Base-by-base conservation (phyloP, 1,284 basidiomycete species). In the Pseudozyma pruni region DNA sequence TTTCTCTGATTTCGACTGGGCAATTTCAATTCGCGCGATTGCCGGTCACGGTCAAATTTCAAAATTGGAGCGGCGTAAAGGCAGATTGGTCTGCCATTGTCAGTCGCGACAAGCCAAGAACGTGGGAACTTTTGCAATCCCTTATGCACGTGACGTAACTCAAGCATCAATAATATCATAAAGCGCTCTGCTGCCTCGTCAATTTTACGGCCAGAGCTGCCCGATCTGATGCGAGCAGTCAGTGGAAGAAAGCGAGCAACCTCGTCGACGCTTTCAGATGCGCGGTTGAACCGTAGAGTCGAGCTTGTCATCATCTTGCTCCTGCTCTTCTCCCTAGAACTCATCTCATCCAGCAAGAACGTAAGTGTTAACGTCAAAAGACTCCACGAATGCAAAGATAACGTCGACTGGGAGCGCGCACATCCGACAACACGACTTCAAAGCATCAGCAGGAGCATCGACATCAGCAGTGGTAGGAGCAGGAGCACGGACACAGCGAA, bases 281-380 rank as follows among this genome's bases (percentile, higher is more conserved):
- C 19, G 20, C 34, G 25, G n/a, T 35, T 13, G 16, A 37, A 35
- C 22, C 35, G 31, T 39, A 43, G 55, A 27, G 35, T 27, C 19
- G 40, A 31, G 46, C 19, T 50, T 42, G 55, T 59, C 56, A 35
- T 55, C 43, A 11, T 41, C 22, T 8, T 31, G 1, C 1, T 34
- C 8, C 25, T 46, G 9, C 34, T 47, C 52, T 50, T 44, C 44
- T 40, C 39, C 23, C 23, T 22, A 66, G 56, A 51, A 66, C 34
- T 37, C 52, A 53, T 50, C 55, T 47, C 52, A 64, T 48, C 49
- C 56, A 55, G 55, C 62, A 66, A 66, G 62, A 66, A 59, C 55
- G 62, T 66, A 67, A 60, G 63, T 60, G 20, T 45, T 27, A 25
- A 20, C 11, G 14, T 8, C 37, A 33, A 29, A 35, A 49, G 29